A percentile compares a stretch with the other conserved stretches of the same genome.
phyloP scores from a whole-genome alignment of 2,329 filamentous ascomycete species.

The Bipolaris gigantea region DNA sequence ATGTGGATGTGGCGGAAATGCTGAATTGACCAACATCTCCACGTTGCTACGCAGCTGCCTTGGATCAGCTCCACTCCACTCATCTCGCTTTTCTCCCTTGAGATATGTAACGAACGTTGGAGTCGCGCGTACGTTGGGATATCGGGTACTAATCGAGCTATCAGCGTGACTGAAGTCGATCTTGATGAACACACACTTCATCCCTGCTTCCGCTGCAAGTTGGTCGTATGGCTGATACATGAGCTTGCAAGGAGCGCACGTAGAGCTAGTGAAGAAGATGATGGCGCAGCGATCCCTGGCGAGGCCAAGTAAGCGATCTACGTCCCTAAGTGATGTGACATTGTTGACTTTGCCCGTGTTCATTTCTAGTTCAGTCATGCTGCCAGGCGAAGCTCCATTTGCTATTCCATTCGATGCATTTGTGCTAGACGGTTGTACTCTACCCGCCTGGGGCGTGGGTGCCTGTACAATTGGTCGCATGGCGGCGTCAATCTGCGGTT shows the following conservation, averaged over 20 bases:
- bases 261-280: slow-evolving; percentile 90
- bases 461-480: slow-evolving; percentile 66
- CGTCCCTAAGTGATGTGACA: slow-evolving; percentile 60
- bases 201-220: slow-evolving; percentile 71
- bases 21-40: slow-evolving; percentile 72
- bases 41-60: slow-evolving; percentile 70
- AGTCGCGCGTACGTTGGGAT: slow-evolving; percentile 66
- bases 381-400: slow-evolving; percentile 3
- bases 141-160: slow-evolving; percentile 66
- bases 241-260: slow-evolving; percentile 80
- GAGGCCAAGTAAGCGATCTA: slow-evolving; percentile 62
- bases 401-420: slow-evolving; percentile 11
- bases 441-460: slow-evolving; percentile 46
- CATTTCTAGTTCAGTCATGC: slow-evolving; percentile 20
- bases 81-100: slow-evolving; percentile 71
- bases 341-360: slow-evolving; percentile 59
- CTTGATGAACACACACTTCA: slow-evolving; percentile 74
- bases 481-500: slow-evolving; percentile 70
- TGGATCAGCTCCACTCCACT: slow-evolving; percentile 78
- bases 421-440: slow-evolving; percentile 12
- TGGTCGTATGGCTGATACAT: slow-evolving; percentile 82
- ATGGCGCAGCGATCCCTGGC: slow-evolving; percentile 72
- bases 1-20: slow-evolving; percentile 76
- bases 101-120: slow-evolving; percentile 89
- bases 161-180: slow-evolving; percentile 72